phyloP scores from a whole-genome alignment of 2,329 filamentous ascomycete species.

The Pseudogymnoascus sp. region DNA sequence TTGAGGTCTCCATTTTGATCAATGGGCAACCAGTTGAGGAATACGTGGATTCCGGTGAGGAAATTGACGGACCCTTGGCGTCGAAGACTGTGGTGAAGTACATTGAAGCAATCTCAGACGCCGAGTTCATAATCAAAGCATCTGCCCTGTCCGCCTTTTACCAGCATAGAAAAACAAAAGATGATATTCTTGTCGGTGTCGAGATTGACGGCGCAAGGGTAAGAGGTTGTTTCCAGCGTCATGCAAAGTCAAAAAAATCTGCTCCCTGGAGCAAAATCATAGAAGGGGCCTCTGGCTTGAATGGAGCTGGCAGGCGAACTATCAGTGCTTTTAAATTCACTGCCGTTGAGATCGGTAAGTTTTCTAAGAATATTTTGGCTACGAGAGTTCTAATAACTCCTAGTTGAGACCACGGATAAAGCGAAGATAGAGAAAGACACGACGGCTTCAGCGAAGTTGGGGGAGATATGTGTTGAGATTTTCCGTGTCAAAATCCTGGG shows the following conservation, averaged over 20 bases:
- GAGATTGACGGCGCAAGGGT: not conserved
- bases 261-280: not conserved
- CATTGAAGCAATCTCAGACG: not conserved
- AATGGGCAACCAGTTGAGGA: slow-evolving; percentile 18
- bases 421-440: not conserved
- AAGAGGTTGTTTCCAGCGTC: too few species aligned
- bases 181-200: not conserved
- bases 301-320: not conserved
- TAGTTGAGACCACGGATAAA: not conserved
- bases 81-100: not conserved
- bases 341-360: not conserved
- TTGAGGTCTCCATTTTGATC: slow-evolving; percentile 22
- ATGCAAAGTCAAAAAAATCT: too few species aligned
- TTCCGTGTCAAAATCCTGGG: not conserved
- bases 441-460: slow-evolving; percentile 11
- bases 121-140: not conserved
- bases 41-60: slow-evolving; percentile 10
- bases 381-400: not conserved
- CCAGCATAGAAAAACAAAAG: not conserved
- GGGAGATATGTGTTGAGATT: not conserved
- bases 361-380: too few species aligned
- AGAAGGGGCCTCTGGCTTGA: slow-evolving; percentile 1
- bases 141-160: not conserved
- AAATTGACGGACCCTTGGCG: not conserved
- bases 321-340: not conserved